Evolutionary conservation across 2,329 filamentous ascomycete genomes (phyloP).

Genomic region (Colletotrichum godetiae): DNA sequence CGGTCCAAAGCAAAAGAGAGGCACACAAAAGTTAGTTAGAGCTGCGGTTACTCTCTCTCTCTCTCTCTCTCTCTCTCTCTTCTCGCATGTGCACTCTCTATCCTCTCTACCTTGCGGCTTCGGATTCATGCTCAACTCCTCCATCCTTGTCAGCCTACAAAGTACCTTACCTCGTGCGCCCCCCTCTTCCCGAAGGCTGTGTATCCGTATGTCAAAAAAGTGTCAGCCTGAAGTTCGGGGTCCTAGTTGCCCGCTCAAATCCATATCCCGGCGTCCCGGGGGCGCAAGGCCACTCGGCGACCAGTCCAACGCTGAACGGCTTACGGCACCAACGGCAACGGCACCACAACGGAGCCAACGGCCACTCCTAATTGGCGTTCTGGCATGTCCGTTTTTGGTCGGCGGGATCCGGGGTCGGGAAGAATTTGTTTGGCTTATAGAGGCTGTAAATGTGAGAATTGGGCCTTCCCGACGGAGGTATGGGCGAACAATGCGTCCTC

Average conservation of each 20-base stretch:
- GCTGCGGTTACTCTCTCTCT: background rate
- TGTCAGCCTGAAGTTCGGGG: slow-evolving; percentile 7
- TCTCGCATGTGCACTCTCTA: slow-evolving; percentile 1
- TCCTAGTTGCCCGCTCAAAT: slow-evolving; percentile 2
- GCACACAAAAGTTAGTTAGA: background rate
- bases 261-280: slow-evolving; percentile 24
- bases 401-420: slow-evolving; percentile 22
- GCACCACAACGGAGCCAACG: slow-evolving; percentile 1
- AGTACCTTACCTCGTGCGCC: background rate
- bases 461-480: background rate
- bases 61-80: too few species aligned
- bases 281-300: slow-evolving; percentile 14
- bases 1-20: background rate
- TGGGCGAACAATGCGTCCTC: background rate
- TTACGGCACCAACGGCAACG: slow-evolving; percentile 8
- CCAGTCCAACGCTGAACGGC: background rate
- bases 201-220: slow-evolving; percentile 15
- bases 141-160: background rate
- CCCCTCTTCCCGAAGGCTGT: slow-evolving; percentile 24
- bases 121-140: background rate
- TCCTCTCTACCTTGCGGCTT: background rate
- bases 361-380: background rate
- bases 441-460: slow-evolving; percentile 9
- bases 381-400: background rate
- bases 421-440: slow-evolving; percentile 18